Base-by-base conservation (phyloP, 345 rosid species). In the Carallia brachiata region DNA sequence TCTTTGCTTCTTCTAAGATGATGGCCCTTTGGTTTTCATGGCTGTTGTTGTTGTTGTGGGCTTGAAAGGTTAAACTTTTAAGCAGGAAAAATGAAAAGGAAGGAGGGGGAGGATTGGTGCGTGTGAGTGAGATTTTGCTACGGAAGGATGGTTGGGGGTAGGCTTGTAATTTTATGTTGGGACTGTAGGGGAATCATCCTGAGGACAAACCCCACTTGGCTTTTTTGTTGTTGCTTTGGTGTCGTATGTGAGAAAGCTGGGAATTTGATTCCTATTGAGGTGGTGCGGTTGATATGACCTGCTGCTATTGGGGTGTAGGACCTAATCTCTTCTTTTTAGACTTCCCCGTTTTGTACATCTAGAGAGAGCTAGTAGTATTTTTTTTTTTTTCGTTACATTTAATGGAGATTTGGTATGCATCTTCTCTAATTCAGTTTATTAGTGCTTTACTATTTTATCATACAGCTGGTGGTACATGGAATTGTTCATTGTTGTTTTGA, bases 81-180 rank as follows among this genome's bases (percentile, higher is more conserved):
- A 10, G 32, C 16, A 27, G 28, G 2, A 17, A 48, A 32, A 32
- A 2, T 7, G 0, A 8, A 54, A 17, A 50, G 31, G 32, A 7
- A 23, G 23, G 23, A 23, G 23, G 23, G 48, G 9, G 52, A 0
- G 27, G 31, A 54, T 36, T 70, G 83, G 74, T 76, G 68, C 23
- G 23, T 69, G 77, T 19, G 79, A 77, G 71, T 63, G 77, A 73
- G 83, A 74, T 88, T 81, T 81, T 73, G 84, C 77, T 81, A 79
- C 52, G 59, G 69, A 40, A 36, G 40, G 59, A 39, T 40, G 74
- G 71, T 36, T 52, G 36, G 73, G n/a, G 71, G 44, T 52, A 40
- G 73, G n/a, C 50, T 17, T 78, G 81, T 72, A 50, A 63, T 73
- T 73, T 70, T 59, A 1, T 0, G 39, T 10, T 69, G 74, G 75